Percentiles rank a stretch among this genome's conserved stretches.
These are phyloP conservation scores for Cytospora mali DNA, from an alignment of 2,329 filamentous ascomycete genomes.

Conservation along the genomic window DNA sequence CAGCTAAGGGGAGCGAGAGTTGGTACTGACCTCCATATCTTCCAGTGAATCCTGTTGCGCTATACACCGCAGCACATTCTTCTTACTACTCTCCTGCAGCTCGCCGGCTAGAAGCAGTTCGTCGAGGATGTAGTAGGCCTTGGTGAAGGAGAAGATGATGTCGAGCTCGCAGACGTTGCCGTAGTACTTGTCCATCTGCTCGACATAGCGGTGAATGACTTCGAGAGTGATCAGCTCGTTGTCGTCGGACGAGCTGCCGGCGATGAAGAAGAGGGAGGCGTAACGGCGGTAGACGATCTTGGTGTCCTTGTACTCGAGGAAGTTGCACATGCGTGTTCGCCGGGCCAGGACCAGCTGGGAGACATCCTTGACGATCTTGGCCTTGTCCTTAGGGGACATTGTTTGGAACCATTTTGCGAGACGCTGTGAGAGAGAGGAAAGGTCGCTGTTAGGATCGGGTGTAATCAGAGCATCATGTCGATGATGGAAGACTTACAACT, in stretches of 20 bases:
- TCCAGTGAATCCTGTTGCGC: slow-evolving; percentile 96
- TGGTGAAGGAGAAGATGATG: slow-evolving; percentile 99
- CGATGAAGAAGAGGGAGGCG: slow-evolving; percentile 98
- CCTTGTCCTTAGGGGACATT: slow-evolving; percentile 95
- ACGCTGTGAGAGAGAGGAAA: slow-evolving; percentile 60
- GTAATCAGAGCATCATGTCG: slow-evolving; percentile 43
- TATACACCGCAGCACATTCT: slow-evolving; percentile 95
- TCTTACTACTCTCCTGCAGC: slow-evolving; percentile 98
- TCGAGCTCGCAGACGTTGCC: slow-evolving; percentile 99
- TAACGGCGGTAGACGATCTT: slow-evolving; percentile 99
- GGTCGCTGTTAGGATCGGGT: background rate
- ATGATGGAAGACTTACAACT: slow-evolving; percentile 72
- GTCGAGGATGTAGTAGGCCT: slow-evolving; percentile 98
- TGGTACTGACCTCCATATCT: slow-evolving; percentile 91
- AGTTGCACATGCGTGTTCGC: slow-evolving; percentile 99
- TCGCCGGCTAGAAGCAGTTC: slow-evolving; percentile 94
- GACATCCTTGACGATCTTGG: slow-evolving; percentile 99
- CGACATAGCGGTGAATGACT: slow-evolving; percentile 98
- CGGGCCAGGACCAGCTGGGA: slow-evolving; percentile 95
- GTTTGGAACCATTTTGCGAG: slow-evolving; percentile 99
- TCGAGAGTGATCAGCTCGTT: slow-evolving; percentile 98
- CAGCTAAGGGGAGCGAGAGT: background rate
- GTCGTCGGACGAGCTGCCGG: slow-evolving; percentile 93
- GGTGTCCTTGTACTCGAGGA: slow-evolving; percentile 98
- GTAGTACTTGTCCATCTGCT: slow-evolving; percentile 99